A percentile compares a stretch with the other conserved stretches of the same genome.
These are phyloP conservation scores for Massariosphaeria phaeospora DNA, from an alignment of 495 filamentous ascomycete genomes.

Conservation along the genomic window DNA sequence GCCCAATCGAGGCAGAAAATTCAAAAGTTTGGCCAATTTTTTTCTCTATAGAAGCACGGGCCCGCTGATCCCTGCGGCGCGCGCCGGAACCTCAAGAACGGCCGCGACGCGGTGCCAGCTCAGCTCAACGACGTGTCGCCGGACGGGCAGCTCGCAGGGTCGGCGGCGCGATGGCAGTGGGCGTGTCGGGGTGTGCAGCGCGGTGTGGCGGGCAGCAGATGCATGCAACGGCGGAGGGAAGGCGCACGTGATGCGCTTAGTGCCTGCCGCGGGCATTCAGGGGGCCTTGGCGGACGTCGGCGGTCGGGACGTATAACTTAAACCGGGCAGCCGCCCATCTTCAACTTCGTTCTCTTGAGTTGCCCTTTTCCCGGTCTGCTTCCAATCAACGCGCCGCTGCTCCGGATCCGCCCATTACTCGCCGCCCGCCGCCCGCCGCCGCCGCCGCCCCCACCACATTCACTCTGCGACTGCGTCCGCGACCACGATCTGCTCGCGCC, in stretches of 20 bases:
- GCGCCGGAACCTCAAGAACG: not conserved
- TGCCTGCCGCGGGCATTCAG: slow-evolving; percentile 4
- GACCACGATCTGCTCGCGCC: not conserved
- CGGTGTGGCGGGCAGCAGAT: not conserved
- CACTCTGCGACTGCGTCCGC: not conserved
- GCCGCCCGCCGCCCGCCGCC: too few relatives aligned
- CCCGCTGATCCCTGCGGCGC: not conserved
- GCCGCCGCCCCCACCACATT: slow-evolving; percentile 17
- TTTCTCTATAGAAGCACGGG: too few relatives aligned
- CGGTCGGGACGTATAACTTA: slow-evolving; percentile 6
- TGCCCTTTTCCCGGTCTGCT: slow-evolving; percentile 19
- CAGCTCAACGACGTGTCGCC: too few relatives aligned
- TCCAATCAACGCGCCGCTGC: slow-evolving; percentile 20
- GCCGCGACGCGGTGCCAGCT: not conserved
- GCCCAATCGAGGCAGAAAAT: slow-evolving; percentile 20
- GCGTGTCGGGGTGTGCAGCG: not conserved
- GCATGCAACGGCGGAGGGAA: not conserved
- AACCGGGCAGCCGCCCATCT: slow-evolving; percentile 4
- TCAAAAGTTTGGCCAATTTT: slow-evolving; percentile 3
- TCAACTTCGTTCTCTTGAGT: slow-evolving; percentile 1
- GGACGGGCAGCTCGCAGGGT: not conserved
- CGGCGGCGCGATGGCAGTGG: too few relatives aligned
- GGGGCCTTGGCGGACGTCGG: slow-evolving; percentile 12
- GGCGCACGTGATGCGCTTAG: slow-evolving; percentile 10
- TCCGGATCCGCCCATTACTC: slow-evolving; percentile 18